Evolutionary conservation across 805 yeast species (phyloP).

Genomic region (Ogataea glucozyma): DNA sequence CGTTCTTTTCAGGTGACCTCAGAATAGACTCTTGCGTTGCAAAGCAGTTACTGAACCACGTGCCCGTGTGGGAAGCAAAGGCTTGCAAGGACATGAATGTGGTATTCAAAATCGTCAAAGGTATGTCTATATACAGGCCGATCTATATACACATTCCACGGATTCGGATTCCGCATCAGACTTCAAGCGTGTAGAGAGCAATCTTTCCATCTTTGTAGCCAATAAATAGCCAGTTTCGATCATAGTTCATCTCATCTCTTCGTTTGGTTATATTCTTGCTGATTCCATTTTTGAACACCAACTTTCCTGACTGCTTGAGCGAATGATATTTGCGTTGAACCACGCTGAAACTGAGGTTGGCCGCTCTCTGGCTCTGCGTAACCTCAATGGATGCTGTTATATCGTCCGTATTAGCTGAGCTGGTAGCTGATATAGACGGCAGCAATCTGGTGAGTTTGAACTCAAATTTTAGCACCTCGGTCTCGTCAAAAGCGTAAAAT

Average conservation of each 20-base stretch:
- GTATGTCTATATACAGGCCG: too few relatives aligned
- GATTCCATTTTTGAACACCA: slow-evolving; percentile 33
- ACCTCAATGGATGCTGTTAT: slow-evolving; percentile 16
- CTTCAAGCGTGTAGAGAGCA: slow-evolving; percentile 22
- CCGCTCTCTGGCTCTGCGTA: slow-evolving; percentile 23
- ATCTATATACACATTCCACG: too few relatives aligned
- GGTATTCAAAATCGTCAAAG: too few relatives aligned
- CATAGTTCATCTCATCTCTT: slow-evolving; percentile 29
- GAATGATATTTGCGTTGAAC: slow-evolving; percentile 22
- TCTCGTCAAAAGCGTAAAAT: slow-evolving; percentile 31
- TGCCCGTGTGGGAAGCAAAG: too few relatives aligned
- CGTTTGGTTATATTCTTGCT: slow-evolving; percentile 34
- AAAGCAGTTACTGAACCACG: too few relatives aligned
- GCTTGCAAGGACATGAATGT: too few relatives aligned
- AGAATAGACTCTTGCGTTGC: too few relatives aligned
- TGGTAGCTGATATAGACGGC: slow-evolving; percentile 28
- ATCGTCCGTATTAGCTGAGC: slow-evolving; percentile 8
- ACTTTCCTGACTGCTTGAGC: slow-evolving; percentile 10
- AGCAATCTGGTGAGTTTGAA: slow-evolving; percentile 29
- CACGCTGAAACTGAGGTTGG: slow-evolving; percentile 23
- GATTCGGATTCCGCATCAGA: too few relatives aligned
- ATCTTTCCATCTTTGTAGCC: slow-evolving; percentile 38
- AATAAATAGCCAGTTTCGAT: slow-evolving; percentile 31
- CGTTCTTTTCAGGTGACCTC: not conserved
- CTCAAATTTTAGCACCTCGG: slow-evolving; percentile 19